phyloP scores from a whole-genome alignment of 2,329 filamentous ascomycete species.

The Colletotrichum lini region DNA sequence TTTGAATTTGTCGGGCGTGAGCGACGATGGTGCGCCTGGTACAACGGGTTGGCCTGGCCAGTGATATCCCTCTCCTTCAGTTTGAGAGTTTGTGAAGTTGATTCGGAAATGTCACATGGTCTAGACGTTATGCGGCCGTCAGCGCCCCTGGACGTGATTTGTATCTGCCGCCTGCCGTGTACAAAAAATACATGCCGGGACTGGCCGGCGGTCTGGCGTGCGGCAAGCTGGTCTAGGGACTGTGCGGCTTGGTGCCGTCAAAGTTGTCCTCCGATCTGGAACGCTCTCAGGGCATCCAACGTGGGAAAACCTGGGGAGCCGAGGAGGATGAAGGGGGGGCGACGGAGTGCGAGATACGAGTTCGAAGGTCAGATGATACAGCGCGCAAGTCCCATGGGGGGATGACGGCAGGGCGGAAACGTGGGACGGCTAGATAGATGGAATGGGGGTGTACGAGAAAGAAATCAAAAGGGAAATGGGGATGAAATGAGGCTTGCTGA shows the following conservation, averaged over 20 bases:
- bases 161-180: constrained; percentile 16
- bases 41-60: not conserved
- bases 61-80: not conserved
- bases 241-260: constrained; percentile 16
- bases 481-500: constrained; percentile 23
- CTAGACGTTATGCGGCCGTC: constrained; percentile 25
- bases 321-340: not conserved
- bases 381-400: not conserved
- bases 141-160: constrained; percentile 3
- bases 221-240: constrained; percentile 2
- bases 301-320: constrained; percentile 17
- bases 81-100: not conserved
- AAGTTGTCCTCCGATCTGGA: constrained; percentile 2
- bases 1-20: not conserved
- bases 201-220: constrained; percentile 5
- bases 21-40: constrained; percentile 1
- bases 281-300: constrained; percentile 2
- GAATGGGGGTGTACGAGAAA: not conserved
- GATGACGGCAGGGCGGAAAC: constrained; percentile 19
- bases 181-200: not conserved
- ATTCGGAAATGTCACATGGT: constrained; percentile 28
- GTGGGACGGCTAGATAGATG: not conserved
- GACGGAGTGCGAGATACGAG: constrained; percentile 13
- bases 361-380: constrained; percentile 18
- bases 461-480: constrained; percentile 17